A percentile compares a stretch with the other conserved stretches of the same genome.
Conservation (phyloP, 2,329 filamentous ascomycete genomes). For the Bimuria novae-zelandiae region DNA sequence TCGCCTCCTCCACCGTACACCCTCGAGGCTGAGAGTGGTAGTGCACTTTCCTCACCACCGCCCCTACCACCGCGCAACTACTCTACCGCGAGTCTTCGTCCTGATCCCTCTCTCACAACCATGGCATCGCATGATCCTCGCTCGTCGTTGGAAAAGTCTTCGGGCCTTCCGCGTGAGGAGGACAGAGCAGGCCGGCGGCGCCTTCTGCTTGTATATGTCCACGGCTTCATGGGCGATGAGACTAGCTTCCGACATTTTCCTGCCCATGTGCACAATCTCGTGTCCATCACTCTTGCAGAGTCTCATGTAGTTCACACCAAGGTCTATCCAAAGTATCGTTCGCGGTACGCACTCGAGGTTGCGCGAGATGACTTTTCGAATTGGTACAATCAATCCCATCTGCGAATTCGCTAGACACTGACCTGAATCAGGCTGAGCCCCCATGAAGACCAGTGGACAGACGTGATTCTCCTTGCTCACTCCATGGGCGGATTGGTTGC, state of each 20-base stretch:
- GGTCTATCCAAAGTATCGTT: constrained; percentile 80
- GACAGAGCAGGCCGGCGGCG: constrained; percentile 50
- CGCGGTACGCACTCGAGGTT: constrained; percentile 70
- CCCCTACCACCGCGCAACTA: constrained; percentile 33
- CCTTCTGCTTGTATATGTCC: constrained; percentile 80
- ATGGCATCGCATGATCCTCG: constrained; percentile 49
- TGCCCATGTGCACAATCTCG: constrained; percentile 78
- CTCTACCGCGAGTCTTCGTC: constrained; percentile 20
- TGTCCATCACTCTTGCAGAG: constrained; percentile 68
- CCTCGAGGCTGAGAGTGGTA: constrained; percentile 12
- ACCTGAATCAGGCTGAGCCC: constrained; percentile 64
- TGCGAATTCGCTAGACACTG: too few species aligned
- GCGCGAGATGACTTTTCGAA: constrained; percentile 81
- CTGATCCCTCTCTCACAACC: constrained; percentile 27
- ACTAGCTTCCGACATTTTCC: constrained; percentile 88
- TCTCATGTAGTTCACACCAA: constrained; percentile 86
- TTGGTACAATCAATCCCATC: constrained; percentile 57
- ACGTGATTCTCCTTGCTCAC: constrained; percentile 83
- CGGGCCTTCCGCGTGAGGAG: constrained; percentile 45
- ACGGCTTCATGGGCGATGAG: constrained; percentile 89
- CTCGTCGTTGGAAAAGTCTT: constrained; percentile 52
- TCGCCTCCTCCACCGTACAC: constrained; percentile 4
- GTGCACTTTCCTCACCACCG: constrained; percentile 37
- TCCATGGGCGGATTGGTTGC: constrained; percentile 87
- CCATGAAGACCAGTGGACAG: constrained; percentile 73